Evolutionary conservation across 345 rosid species (phyloP).

Genomic region (Murraya paniculata): DNA sequence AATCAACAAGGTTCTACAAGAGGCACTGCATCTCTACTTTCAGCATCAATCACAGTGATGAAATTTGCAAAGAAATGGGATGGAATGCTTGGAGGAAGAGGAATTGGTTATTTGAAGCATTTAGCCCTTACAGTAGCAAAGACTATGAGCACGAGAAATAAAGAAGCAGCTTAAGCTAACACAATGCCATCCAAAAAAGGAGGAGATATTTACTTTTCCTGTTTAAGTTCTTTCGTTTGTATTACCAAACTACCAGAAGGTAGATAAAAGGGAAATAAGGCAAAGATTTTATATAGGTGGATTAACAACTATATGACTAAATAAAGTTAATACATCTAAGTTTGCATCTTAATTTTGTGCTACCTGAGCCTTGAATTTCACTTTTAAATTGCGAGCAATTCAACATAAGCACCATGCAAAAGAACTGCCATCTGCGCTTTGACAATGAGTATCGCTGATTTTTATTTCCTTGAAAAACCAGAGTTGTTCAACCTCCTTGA

Average conservation of each 20-base stretch:
- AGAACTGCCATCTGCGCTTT: background rate
- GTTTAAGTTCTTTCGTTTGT: background rate
- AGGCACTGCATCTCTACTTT: slow-evolving; percentile 86
- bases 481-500: background rate
- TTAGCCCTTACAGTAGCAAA: slow-evolving; percentile 70
- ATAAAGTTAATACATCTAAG: background rate
- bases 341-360: background rate
- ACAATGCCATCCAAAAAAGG: background rate
- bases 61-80: slow-evolving; percentile 79
- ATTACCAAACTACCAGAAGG: background rate
- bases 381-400: background rate
- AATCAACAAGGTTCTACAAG: slow-evolving; percentile 68
- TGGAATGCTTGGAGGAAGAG: slow-evolving; percentile 69
- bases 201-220: background rate
- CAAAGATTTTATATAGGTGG: background rate
- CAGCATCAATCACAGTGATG: slow-evolving; percentile 86
- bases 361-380: background rate
- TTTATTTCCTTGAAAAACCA: slow-evolving; percentile 6
- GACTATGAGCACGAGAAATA: slow-evolving; percentile 37
- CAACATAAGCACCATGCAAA: background rate
- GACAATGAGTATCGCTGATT: background rate
- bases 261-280: background rate
- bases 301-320: background rate
- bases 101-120: slow-evolving; percentile 61
- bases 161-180: no score